A percentile compares a stretch with the other conserved stretches of the same genome.
Evolutionary conservation across 225 moss, liverwort and hornwort species (phyloP).

Genomic region (Physcomitrellopsis africana): DNA sequence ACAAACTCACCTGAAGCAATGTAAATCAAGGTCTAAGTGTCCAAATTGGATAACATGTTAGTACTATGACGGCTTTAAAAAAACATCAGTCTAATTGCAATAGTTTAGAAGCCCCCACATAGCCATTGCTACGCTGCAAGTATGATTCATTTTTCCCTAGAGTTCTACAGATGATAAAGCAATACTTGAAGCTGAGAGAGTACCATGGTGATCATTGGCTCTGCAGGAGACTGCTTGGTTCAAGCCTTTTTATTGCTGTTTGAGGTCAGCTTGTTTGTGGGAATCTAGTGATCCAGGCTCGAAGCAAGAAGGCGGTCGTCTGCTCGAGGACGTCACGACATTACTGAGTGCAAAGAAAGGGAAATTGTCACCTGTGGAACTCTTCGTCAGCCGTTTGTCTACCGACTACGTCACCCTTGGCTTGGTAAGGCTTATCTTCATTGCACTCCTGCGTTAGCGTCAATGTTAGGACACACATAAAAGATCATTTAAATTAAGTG

Average conservation of each 20-base stretch:
- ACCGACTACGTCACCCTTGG: slow-evolving; percentile 62
- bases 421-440: slow-evolving; percentile 52
- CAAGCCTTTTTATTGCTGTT: slow-evolving; percentile 71
- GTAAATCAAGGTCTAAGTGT: neutral
- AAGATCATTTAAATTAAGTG: slow-evolving; percentile 11
- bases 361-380: slow-evolving; percentile 75
- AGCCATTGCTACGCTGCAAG: slow-evolving; percentile 10
- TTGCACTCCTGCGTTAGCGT: slow-evolving; percentile 11
- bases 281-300: slow-evolving; percentile 71
- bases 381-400: slow-evolving; percentile 63
- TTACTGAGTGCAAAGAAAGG: slow-evolving; percentile 65
- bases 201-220: slow-evolving; percentile 38
- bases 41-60: slow-evolving; percentile 10
- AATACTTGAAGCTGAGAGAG: slow-evolving; percentile 38
- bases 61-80: neutral
- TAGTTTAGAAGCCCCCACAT: neutral
- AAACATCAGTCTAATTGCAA: neutral
- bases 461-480: neutral
- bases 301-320: slow-evolving; percentile 62
- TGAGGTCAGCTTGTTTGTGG: slow-evolving; percentile 83
- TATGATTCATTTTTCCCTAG: slow-evolving; percentile 11
- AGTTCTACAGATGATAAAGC: slow-evolving; percentile 22
- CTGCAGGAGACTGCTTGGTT: slow-evolving; percentile 77
- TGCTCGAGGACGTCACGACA: slow-evolving; percentile 65
- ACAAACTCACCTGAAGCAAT: neutral